These are phyloP conservation scores for Rhodotorula babjevae DNA, from an alignment of 768 basidiomycete species.

Conservation along the genomic window DNA sequence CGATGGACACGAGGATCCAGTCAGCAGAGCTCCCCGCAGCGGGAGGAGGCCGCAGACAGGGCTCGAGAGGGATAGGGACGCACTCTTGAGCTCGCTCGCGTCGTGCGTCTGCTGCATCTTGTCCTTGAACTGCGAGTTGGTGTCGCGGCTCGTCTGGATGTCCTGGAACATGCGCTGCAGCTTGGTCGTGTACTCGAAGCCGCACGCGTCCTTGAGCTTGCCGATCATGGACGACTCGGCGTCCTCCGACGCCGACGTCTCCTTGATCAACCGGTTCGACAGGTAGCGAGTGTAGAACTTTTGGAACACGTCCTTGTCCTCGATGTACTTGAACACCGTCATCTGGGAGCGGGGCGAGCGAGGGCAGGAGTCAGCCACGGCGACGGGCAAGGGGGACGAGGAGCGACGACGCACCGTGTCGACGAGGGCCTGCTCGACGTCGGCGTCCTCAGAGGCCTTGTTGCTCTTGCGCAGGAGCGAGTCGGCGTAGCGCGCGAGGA, in stretches of 20 bases:
- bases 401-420: constrained; percentile 64
- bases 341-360: constrained; percentile 57
- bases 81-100: constrained; percentile 62
- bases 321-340: constrained; percentile 95
- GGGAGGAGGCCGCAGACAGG: neutral
- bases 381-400: neutral
- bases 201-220: constrained; percentile 92
- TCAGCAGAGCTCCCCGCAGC: neutral
- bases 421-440: constrained; percentile 81
- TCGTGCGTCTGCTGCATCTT: constrained; percentile 73
- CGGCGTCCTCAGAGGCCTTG: constrained; percentile 86
- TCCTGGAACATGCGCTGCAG: constrained; percentile 96
- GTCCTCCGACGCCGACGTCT: constrained; percentile 88
- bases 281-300: constrained; percentile 94
- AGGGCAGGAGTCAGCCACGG: neutral
- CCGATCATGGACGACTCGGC: constrained; percentile 96
- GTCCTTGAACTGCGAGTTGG: constrained; percentile 90
- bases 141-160: constrained; percentile 89
- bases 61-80: neutral
- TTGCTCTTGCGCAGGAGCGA: constrained; percentile 86
- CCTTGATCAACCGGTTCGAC: constrained; percentile 84
- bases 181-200: constrained; percentile 95
- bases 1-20: neutral
- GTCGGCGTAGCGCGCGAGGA: constrained; percentile 88
- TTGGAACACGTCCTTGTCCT: constrained; percentile 98